A percentile compares a stretch with the other conserved stretches of the same genome.
Conservation (phyloP, 306 rosid genomes). For the Abrus pulchellus region DNA sequence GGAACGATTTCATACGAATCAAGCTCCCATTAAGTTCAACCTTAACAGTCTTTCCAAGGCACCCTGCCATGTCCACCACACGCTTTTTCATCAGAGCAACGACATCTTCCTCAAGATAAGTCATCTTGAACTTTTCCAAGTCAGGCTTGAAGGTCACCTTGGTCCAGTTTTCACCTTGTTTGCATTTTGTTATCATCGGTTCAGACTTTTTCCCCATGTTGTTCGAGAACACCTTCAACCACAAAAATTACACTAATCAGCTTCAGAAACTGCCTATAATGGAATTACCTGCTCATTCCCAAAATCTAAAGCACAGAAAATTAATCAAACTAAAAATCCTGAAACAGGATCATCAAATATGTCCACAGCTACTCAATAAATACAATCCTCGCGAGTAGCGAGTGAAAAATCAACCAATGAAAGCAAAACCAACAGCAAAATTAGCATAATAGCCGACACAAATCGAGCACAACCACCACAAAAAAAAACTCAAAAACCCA, state of each 20-base stretch:
- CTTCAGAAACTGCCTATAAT: not conserved
- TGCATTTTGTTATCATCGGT: conserved; percentile 82
- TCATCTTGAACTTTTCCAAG: conserved; percentile 81
- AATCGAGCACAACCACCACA: too few relatives aligned
- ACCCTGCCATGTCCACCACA: conserved; percentile 93
- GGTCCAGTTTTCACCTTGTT: conserved; percentile 89
- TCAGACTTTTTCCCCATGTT: conserved; percentile 88
- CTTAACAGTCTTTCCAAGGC: conserved; percentile 90
- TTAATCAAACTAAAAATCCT: not conserved
- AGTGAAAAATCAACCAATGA: not conserved
- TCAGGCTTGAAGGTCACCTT: conserved; percentile 93
- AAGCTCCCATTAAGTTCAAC: conserved; percentile 79
- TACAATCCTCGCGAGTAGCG: not conserved
- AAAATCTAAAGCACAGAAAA: not conserved
- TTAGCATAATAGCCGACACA: too few relatives aligned
- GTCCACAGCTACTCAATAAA: not conserved
- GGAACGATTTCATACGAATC: conserved; percentile 72
- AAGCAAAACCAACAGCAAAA: not conserved
- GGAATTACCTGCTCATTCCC: too few relatives aligned
- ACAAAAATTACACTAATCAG: not conserved
- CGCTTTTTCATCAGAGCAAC: conserved; percentile 94
- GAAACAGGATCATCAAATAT: not conserved
- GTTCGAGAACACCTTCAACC: conserved; percentile 69
- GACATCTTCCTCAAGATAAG: conserved; percentile 89
- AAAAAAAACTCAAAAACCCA: too few relatives aligned